A percentile compares a stretch with the other conserved stretches of the same genome.
These are phyloP conservation scores for Tetrastigma voinierianum DNA, from an alignment of 164 flowering plant species.

Conservation along the genomic window DNA sequence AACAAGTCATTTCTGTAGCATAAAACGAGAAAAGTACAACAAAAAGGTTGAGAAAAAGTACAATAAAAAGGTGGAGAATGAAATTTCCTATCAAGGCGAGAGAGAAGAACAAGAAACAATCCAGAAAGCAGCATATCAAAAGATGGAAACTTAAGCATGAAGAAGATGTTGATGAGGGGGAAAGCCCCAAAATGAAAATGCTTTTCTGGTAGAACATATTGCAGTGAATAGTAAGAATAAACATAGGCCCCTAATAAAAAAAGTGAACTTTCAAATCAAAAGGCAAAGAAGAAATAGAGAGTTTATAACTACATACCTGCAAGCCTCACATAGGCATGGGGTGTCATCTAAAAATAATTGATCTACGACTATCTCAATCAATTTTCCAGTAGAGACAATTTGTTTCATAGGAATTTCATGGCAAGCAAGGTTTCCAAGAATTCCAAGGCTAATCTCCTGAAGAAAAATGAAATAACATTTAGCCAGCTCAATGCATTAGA, in stretches of 20 bases:
- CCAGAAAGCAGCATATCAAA: too few relatives aligned
- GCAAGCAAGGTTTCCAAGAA: conserved; percentile 88
- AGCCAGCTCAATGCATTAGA: not conserved
- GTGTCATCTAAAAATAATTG: conserved; percentile 81
- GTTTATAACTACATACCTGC: conserved; percentile 36
- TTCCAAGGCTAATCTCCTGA: conserved; percentile 91
- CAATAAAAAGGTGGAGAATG: too few relatives aligned
- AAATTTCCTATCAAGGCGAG: too few relatives aligned
- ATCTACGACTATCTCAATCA: conserved; percentile 54
- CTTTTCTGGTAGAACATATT: conserved; percentile 1
- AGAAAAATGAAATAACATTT: conserved; percentile 4
- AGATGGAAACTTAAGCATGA: too few relatives aligned
- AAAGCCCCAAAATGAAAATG: not conserved
- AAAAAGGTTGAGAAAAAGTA: too few relatives aligned
- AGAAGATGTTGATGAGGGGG: too few relatives aligned
- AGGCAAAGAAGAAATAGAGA: not conserved
- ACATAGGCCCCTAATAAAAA: not conserved
- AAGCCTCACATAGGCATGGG: conserved; percentile 74
- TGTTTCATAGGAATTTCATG: conserved; percentile 63
- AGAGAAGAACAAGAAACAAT: too few relatives aligned
- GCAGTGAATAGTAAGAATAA: not conserved
- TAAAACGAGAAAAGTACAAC: too few relatives aligned
- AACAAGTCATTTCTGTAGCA: too few relatives aligned
- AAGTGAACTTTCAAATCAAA: not conserved
- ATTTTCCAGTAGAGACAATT: conserved; percentile 47